Conservation (phyloP, 2,329 filamentous ascomycete genomes). For the Polychaeton citri region DNA sequence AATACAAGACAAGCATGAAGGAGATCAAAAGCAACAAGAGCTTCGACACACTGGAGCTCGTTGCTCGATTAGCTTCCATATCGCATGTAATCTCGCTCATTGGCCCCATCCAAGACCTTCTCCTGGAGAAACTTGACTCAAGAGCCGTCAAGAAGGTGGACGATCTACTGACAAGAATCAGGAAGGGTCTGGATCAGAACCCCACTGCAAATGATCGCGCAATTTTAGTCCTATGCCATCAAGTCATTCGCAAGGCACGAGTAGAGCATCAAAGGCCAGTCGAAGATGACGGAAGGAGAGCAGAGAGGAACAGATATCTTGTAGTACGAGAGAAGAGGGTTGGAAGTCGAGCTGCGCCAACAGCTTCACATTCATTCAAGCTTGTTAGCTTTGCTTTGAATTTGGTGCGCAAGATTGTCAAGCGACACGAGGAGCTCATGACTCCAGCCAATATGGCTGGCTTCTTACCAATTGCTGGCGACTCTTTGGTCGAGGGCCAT, state of each 20-base stretch:
- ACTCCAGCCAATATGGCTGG: slow-evolving; percentile 68
- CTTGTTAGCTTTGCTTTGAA: slow-evolving; percentile 79
- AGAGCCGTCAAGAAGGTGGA: slow-evolving; percentile 83
- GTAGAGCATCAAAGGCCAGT: slow-evolving; percentile 27
- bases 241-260: slow-evolving; percentile 80
- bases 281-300: slow-evolving; percentile 19
- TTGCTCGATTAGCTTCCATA: slow-evolving; percentile 72
- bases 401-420: slow-evolving; percentile 69
- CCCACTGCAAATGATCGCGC: slow-evolving; percentile 64
- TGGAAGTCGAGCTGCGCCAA: slow-evolving; percentile 42
- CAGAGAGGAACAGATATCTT: slow-evolving; percentile 53
- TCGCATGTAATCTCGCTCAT: slow-evolving; percentile 61
- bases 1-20: slow-evolving; percentile 89
- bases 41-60: slow-evolving; percentile 89
- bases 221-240: slow-evolving; percentile 86
- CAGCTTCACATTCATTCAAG: slow-evolving; percentile 74
- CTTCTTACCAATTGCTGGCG: slow-evolving; percentile 79
- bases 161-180: slow-evolving; percentile 70
- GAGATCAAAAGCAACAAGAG: slow-evolving; percentile 98
- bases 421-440: slow-evolving; percentile 69
- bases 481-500: slow-evolving; percentile 68
- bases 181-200: slow-evolving; percentile 72
- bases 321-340: slow-evolving; percentile 66
- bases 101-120: slow-evolving; percentile 60
- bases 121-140: slow-evolving; percentile 73